Evolutionary conservation across 768 basidiomycete genomes (phyloP).

Genomic region (Naganishia vishniacii): DNA sequence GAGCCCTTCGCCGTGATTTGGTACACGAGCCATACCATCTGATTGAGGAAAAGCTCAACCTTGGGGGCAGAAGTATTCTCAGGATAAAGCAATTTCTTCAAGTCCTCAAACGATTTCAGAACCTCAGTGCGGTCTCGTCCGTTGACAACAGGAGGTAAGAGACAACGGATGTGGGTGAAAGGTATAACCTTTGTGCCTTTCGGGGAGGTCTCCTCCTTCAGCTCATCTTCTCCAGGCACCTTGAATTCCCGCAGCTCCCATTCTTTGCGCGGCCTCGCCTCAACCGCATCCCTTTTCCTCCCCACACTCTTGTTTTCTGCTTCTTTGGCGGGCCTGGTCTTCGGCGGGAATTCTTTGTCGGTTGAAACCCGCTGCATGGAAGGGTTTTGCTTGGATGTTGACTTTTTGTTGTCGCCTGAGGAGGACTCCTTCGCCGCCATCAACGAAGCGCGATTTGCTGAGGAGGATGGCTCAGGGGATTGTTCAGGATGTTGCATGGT

Average conservation of each 20-base stretch:
- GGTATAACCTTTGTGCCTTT: background rate
- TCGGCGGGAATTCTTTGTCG: no score
- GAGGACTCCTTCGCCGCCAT: no score
- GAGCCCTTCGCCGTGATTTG: slow-evolving; percentile 7
- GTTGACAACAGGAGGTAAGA: background rate
- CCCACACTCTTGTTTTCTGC: background rate
- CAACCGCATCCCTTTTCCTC: background rate
- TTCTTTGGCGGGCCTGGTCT: no score
- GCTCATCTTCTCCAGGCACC: background rate
- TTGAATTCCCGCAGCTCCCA: slow-evolving; percentile 1
- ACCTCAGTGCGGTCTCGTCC: background rate
- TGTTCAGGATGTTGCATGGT: background rate
- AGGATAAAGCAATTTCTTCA: background rate
- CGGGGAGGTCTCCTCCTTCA: background rate
- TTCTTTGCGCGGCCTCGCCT: background rate
- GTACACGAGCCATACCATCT: background rate
- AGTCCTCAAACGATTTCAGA: background rate
- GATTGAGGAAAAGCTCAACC: slow-evolving; percentile 1
- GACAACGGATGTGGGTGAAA: background rate
- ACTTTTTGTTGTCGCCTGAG: no score
- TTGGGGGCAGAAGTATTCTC: background rate
- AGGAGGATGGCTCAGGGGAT: no score
- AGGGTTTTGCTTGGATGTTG: no score
- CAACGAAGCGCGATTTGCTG: no score
- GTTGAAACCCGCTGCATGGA: no score